Conservation (phyloP, 345 rosid species). For the Passiflora organensis region DNA sequence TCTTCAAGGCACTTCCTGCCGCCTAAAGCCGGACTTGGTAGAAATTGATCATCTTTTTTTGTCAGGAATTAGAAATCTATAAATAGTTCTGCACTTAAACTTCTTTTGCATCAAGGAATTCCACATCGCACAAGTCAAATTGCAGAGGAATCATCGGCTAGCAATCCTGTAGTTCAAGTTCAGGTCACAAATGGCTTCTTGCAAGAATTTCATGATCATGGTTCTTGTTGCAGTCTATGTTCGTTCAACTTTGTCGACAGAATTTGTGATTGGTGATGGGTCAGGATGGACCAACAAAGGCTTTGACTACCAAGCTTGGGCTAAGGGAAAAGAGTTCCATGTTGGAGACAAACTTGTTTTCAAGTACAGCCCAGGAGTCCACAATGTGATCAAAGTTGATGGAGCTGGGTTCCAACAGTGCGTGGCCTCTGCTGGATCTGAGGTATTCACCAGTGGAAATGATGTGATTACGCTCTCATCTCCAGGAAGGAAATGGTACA, state of each 20-base stretch:
- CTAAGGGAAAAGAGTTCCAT: slow-evolving; percentile 22
- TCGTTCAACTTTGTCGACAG: slow-evolving; percentile 21
- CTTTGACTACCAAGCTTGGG: slow-evolving; percentile 30
- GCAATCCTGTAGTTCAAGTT: too few relatives aligned
- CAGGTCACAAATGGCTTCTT: slow-evolving; percentile 39
- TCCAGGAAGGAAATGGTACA: slow-evolving; percentile 33
- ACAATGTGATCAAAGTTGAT: slow-evolving; percentile 25
- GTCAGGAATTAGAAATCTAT: neutral
- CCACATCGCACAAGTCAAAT: neutral
- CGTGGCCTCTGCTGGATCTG: neutral
- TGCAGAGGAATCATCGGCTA: too few relatives aligned
- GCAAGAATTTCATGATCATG: slow-evolving; percentile 6
- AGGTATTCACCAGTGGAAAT: slow-evolving; percentile 9
- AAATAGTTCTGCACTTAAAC: neutral
- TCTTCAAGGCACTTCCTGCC: too few relatives aligned
- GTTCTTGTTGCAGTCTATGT: slow-evolving; percentile 10
- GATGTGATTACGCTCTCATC: slow-evolving; percentile 22
- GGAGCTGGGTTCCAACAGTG: slow-evolving; percentile 25
- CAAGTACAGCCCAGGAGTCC: slow-evolving; percentile 15
- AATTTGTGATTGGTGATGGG: slow-evolving; percentile 15
- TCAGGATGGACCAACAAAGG: slow-evolving; percentile 13
- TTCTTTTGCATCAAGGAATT: neutral
- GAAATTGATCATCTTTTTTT: neutral
- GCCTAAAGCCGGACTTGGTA: neutral
- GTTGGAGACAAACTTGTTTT: slow-evolving; percentile 41